Evolutionary conservation across 2,329 filamentous ascomycete species (phyloP).

Genomic region (Fusarium abutilonis): DNA sequence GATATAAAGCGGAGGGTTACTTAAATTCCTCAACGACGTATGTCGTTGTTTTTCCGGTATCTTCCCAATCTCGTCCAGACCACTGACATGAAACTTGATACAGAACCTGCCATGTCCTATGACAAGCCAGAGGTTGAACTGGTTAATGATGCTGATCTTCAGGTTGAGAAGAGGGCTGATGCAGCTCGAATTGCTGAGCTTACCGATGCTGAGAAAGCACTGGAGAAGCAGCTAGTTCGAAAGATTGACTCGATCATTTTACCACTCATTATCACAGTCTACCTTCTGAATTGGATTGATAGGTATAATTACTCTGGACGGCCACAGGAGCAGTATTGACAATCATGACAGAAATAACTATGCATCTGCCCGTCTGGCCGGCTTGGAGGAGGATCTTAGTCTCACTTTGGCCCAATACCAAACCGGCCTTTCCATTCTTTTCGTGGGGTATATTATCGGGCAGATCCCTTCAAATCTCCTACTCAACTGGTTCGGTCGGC

Average conservation of each 20-base stretch:
- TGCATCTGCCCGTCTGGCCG: constrained; percentile 58
- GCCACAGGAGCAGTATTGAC: neutral
- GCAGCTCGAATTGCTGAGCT: neutral
- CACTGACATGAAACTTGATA: too few species aligned
- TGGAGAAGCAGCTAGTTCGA: constrained; percentile 21
- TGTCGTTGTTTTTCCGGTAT: too few species aligned
- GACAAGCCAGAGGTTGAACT: neutral
- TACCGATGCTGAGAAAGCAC: neutral
- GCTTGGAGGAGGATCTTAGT: constrained; percentile 62
- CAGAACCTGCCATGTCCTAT: neutral
- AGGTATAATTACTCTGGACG: neutral
- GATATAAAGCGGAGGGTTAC: too few species aligned
- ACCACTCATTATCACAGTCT: constrained; percentile 48
- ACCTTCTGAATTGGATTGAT: constrained; percentile 24
- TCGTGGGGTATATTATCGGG: constrained; percentile 49
- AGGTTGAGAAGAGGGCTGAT: neutral
- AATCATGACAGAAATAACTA: neutral
- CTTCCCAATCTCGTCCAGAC: too few species aligned
- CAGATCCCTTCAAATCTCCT: constrained; percentile 48
- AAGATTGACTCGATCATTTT: constrained; percentile 49
- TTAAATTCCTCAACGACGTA: too few species aligned
- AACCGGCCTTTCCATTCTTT: constrained; percentile 50
- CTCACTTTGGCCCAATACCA: constrained; percentile 52
- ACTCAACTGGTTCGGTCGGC: constrained; percentile 39
- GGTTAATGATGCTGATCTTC: neutral